These are phyloP conservation scores for Tuber borchii DNA, from an alignment of 495 filamentous ascomycete species.

Conservation along the genomic window DNA sequence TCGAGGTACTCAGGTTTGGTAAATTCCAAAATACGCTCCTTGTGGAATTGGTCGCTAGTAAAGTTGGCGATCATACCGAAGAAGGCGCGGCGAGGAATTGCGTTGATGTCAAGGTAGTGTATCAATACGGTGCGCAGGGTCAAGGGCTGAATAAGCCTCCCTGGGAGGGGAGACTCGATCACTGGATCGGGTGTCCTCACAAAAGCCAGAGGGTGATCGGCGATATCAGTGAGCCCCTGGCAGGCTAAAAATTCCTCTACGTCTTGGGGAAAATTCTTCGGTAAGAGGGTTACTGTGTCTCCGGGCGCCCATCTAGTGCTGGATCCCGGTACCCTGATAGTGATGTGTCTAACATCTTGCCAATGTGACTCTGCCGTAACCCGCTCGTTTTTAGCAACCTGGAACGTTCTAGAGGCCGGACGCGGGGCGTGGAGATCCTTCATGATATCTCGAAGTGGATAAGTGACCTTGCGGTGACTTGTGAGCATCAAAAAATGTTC, in stretches of 20 bases:
- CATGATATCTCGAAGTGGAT: conserved; percentile 9
- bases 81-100: conserved; percentile 81
- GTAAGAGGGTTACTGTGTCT: conserved; percentile 69
- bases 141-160: conserved; percentile 45
- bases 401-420: conserved; percentile 49
- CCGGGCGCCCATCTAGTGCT: conserved; percentile 55
- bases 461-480: conserved; percentile 40
- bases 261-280: conserved; percentile 76
- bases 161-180: conserved; percentile 9
- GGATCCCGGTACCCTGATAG: conserved; percentile 49
- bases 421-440: conserved; percentile 37
- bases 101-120: conserved; percentile 78
- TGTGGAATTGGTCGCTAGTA: conserved; percentile 62
- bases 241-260: conserved; percentile 65
- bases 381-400: conserved; percentile 56
- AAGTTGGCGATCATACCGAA: conserved; percentile 68
- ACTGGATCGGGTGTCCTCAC: conserved; percentile 37
- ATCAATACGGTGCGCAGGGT: conserved; percentile 71
- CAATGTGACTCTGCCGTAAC: conserved; percentile 72
- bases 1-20: conserved; percentile 67
- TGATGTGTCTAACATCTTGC: conserved; percentile 87
- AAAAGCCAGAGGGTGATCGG: conserved; percentile 57
- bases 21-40: conserved; percentile 77
- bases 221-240: conserved; percentile 67
- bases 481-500: conserved; percentile 16